Conservation (phyloP, 257 asterid genomes). For the Ligustrum vulgare region DNA sequence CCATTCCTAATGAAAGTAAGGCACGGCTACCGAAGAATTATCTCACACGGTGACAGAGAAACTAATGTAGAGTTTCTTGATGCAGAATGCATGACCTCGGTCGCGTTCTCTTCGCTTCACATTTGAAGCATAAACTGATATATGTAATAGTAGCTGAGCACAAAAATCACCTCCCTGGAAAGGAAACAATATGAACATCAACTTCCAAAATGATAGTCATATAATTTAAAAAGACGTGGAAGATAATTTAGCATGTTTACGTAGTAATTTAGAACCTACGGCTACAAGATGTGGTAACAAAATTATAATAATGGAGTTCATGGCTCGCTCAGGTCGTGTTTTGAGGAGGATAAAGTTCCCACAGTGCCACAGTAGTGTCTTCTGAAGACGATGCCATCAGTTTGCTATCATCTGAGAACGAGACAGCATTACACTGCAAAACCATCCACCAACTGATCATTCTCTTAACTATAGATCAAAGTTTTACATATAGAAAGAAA, state of each 20-base stretch:
- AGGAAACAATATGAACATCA: background rate
- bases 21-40: background rate
- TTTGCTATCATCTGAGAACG: conserved; percentile 57
- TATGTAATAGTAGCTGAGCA: background rate
- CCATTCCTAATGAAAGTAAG: too few species aligned
- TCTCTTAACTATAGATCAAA: background rate
- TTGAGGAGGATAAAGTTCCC: conserved; percentile 88
- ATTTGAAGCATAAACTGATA: background rate
- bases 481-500: background rate
- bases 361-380: conserved; percentile 78
- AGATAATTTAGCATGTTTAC: background rate
- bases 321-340: conserved; percentile 8
- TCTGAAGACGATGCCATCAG: conserved; percentile 86
- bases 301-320: background rate
- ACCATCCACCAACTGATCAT: background rate
- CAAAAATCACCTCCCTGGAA: background rate
- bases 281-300: background rate
- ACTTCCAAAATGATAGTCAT: background rate
- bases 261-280: background rate
- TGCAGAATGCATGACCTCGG: background rate
- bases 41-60: background rate
- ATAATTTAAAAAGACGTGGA: background rate
- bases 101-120: background rate
- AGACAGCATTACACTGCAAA: conserved; percentile 69
- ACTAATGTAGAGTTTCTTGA: background rate